These are phyloP conservation scores for Pyrenochaeta sp. DNA, from an alignment of 2,329 filamentous ascomycete species.

Conservation along the genomic window DNA sequence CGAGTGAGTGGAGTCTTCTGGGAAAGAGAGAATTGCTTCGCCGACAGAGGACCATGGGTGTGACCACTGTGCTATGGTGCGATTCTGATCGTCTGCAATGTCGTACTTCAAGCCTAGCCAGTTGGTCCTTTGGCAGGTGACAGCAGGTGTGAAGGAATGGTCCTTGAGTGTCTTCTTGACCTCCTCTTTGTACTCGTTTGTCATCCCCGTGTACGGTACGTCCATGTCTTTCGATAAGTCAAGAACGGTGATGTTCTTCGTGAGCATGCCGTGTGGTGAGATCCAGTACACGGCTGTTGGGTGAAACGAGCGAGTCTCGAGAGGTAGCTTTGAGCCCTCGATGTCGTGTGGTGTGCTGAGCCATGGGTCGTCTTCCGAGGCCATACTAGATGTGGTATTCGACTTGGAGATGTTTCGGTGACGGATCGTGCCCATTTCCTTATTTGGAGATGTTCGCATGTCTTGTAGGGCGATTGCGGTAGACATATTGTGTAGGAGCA, in stretches of 20 bases:
- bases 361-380: conserved; percentile 15
- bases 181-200: conserved; percentile 24
- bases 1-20: conserved; percentile 19
- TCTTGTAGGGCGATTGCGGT: conserved; percentile 30
- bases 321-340: conserved; percentile 11
- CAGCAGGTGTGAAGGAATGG: conserved; percentile 24
- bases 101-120: conserved; percentile 26
- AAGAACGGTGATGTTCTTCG: conserved; percentile 26
- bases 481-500: conserved; percentile 17
- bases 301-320: conserved; percentile 21
- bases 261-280: conserved; percentile 25
- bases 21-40: conserved; percentile 28
- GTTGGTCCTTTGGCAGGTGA: conserved; percentile 16
- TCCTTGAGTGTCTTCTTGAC: conserved; percentile 28
- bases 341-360: conserved; percentile 19
- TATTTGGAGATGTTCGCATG: conserved; percentile 5
- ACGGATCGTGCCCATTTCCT: conserved; percentile 12
- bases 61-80: conserved; percentile 25
- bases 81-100: conserved; percentile 19
- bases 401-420: conserved; percentile 15
- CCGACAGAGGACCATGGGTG: conserved; percentile 26
- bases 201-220: conserved; percentile 27
- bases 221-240: conserved; percentile 25
- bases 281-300: conserved; percentile 33
- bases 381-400: conserved; percentile 1